phyloP scores from a whole-genome alignment of 129 eudicot species.

The Smallanthus sonchifolius region DNA sequence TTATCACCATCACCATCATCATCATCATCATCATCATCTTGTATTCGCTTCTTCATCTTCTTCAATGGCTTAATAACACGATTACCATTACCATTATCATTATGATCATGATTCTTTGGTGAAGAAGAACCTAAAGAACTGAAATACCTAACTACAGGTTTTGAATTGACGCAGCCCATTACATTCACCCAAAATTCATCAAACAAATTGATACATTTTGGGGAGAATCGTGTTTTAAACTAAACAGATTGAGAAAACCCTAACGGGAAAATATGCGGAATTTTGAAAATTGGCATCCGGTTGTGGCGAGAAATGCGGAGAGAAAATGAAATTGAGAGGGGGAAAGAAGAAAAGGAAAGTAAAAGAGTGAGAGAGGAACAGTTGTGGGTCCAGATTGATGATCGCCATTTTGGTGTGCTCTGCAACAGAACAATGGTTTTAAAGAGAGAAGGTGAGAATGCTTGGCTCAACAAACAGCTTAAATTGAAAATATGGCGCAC shows the following conservation, averaged over 20 bases:
- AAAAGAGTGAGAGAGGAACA: background rate
- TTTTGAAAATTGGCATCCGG: background rate
- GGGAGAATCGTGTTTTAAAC: background rate
- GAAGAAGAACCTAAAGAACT: conserved; percentile 19
- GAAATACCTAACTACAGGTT: conserved; percentile 29
- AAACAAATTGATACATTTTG: conserved; percentile 1
- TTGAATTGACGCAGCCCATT: conserved; percentile 87
- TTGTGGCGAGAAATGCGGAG: conserved; percentile 5
- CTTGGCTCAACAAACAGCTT: background rate
- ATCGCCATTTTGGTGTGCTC: conserved; percentile 1
- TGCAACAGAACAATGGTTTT: background rate
- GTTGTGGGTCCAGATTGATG: conserved; percentile 3
- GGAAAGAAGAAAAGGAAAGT: background rate
- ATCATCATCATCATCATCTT: background rate
- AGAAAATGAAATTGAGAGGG: background rate
- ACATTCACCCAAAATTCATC: background rate
- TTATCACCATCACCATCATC: background rate
- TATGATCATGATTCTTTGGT: conserved; percentile 13
- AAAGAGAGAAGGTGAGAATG: background rate
- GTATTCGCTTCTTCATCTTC: conserved; percentile 27
- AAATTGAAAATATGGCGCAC: background rate
- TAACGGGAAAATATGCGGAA: background rate
- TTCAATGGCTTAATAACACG: conserved; percentile 15
- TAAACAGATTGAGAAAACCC: background rate
- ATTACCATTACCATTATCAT: background rate